Base-by-base conservation (phyloP, 192 early-diverging fungal species). In the Coemansia sp. region DNA sequence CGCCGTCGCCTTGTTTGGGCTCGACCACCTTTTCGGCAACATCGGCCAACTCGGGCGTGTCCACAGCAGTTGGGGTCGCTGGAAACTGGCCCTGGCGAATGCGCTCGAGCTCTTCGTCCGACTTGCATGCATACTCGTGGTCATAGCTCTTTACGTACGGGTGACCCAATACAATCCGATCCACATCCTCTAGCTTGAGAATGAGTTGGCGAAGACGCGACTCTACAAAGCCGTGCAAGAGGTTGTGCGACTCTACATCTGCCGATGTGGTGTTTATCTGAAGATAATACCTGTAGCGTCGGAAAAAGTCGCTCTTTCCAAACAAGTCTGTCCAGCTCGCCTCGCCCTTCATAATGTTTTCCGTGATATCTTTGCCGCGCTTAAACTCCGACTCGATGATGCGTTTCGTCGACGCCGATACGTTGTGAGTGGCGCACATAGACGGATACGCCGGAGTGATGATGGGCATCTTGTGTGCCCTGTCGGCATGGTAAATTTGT, bases 381-480 rank as follows among this genome's bases (percentile, higher is more conserved):
- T 87, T 83, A 57, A 96, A 91, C 80, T 99, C 97, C 14, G 83
- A 73, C 11, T 85, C 86, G 58, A 94, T 98, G 14, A 99, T 87
- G 4, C 60, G 63, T 21, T 87, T 85, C 0, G 97, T 97, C 3
- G 93, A 95, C 52, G 81, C 64, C 1, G 91, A 93, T 11, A 99
- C 95, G 65, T 97, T 99, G 74, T 97, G 95, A 3, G 97, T 99
- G 3, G 95, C 86, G 71, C 95, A 97, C 94, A 95, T 97, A 21
- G 92, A 93, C 26, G 97, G 97, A 61, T 99, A 99, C 3, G 97
- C 94, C 4, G 97, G 97, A 9, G 97, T 99, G 64, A 99, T 99
- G 56, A 99, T 92, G 7, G 97, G 97, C 94, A 99, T 97, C 21
- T 85, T 82, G 70, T 99, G 97, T 6, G 67, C 81, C 56, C 76